Base-by-base conservation (phyloP, 352 stramenopile species). In the Globisporangium uncinulatum region DNA sequence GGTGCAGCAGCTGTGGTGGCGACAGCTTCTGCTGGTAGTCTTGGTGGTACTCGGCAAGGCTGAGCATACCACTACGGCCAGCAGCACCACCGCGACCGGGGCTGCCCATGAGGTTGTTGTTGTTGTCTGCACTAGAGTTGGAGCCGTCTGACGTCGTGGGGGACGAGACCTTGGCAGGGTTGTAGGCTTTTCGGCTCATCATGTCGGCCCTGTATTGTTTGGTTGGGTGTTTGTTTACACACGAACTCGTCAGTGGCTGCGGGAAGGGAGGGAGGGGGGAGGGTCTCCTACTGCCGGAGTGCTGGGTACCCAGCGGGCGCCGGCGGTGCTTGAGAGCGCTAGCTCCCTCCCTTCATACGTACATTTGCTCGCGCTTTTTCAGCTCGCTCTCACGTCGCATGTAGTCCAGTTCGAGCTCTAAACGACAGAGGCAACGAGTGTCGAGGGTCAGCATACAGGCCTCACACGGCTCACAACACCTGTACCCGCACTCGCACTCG, bases 281-380 rank as follows among this genome's bases (percentile, higher is more conserved):
- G 19, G 42, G 4, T 1, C 42, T 49, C 13, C 31, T 51, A 29
- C 42, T 51, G 42, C n/a, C 42, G 19, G n/a, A 19, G 2, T n/a
- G 20, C 15, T 29, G n/a, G 42, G 24, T 21, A 15, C 15, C 15
- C 14, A 20, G 43, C 43, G 39, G 39, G 34, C 13, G 43, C 43
- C 24, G 21, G 20, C 10, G 47, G 24, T 14, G n/a, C 29, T 21
- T 0, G 4, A 21, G 14, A 20, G 47, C 6, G 24, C 20, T 29
- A 29, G 24, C 24, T 29, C 24, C 24, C 24, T 43, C 57, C 17
- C 36, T 39, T 59, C 36, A 49, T 37, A 71, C 67, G 43, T 67
- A 85, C 77, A 92, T 89, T 80, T 90, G 80, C 63, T 94, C 84
- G 24, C 84, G 79, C 67, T 92, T 92, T 62, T 92, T 91, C 29